phyloP scores from a whole-genome alignment of 2,329 filamentous ascomycete genomes.

The Aspergillus arachidicola region DNA sequence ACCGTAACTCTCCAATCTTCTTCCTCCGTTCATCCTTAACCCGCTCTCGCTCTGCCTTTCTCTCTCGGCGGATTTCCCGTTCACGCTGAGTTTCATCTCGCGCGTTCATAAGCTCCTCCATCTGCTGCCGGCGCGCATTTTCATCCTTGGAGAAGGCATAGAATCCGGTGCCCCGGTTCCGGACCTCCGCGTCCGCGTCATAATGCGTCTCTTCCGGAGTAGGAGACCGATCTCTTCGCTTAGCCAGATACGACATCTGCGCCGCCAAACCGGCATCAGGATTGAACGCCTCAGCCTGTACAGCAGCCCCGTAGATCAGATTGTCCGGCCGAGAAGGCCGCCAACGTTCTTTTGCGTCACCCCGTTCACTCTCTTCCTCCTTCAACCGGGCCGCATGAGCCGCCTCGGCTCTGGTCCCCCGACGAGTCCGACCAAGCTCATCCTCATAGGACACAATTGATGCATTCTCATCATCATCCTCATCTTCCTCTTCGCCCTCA shows the following conservation, averaged over 20 bases:
- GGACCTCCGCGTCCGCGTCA: constrained; percentile 78
- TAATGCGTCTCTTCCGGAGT: constrained; percentile 84
- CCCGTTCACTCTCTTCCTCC: constrained; percentile 24
- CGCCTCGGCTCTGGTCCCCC: constrained; percentile 70
- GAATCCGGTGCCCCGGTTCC: constrained; percentile 87
- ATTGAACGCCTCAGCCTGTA: constrained; percentile 82
- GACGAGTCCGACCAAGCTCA: constrained; percentile 84
- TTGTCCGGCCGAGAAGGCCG: constrained; percentile 61
- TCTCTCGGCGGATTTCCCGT: constrained; percentile 58
- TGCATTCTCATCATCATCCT: constrained; percentile 50
- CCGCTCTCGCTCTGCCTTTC: constrained; percentile 60
- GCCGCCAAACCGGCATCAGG: constrained; percentile 65
- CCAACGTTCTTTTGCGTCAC: constrained; percentile 29
- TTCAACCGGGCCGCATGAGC: constrained; percentile 63
- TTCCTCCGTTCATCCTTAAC: constrained; percentile 63
- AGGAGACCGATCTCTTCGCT: constrained; percentile 73
- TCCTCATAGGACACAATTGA: constrained; percentile 86
- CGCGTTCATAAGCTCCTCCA: constrained; percentile 71
- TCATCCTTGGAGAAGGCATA: constrained; percentile 84
- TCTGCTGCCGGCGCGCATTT: constrained; percentile 68
- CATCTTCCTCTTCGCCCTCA: constrained; percentile 39
- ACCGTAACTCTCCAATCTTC: constrained; percentile 54
- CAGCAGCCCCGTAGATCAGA: constrained; percentile 81
- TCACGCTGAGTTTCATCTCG: constrained; percentile 68
- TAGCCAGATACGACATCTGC: constrained; percentile 77